These are phyloP conservation scores for Glonium stellatum DNA, from an alignment of 495 filamentous ascomycete species.

Conservation along the genomic window DNA sequence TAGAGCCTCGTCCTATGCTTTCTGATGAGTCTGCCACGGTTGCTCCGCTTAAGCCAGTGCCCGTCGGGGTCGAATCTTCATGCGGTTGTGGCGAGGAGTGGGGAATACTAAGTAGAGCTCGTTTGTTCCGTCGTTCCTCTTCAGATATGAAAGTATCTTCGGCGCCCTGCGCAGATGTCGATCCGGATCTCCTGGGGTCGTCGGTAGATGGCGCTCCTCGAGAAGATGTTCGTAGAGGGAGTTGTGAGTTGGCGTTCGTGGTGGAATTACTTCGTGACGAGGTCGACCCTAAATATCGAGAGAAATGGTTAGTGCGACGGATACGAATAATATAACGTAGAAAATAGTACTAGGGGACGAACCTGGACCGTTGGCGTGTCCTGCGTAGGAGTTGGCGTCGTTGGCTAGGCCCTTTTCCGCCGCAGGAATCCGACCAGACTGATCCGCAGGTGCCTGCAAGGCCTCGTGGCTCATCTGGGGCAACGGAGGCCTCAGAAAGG, in stretches of 20 bases:
- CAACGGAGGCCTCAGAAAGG: constrained; percentile 13
- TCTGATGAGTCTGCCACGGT: constrained; percentile 54
- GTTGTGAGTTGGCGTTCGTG: constrained; percentile 6
- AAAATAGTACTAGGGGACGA: constrained; percentile 6
- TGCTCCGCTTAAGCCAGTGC: constrained; percentile 58
- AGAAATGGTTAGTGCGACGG: background rate
- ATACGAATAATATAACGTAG: background rate
- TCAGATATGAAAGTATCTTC: constrained; percentile 10
- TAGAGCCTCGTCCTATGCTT: constrained; percentile 57
- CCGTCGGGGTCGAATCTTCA: constrained; percentile 22
- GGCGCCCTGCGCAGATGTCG: constrained; percentile 14
- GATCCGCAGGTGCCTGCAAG: constrained; percentile 36
- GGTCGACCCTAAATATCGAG: background rate
- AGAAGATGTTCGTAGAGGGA: constrained; percentile 24
- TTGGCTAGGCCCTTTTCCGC: constrained; percentile 25
- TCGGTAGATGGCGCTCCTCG: constrained; percentile 20
- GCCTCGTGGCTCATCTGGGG: constrained; percentile 47
- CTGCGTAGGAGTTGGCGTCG: background rate
- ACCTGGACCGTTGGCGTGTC: constrained; percentile 24
- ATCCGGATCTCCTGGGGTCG: constrained; percentile 11
- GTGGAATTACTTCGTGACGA: constrained; percentile 1
- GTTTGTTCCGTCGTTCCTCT: constrained; percentile 25
- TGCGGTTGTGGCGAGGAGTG: constrained; percentile 19
- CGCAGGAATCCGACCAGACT: constrained; percentile 11
- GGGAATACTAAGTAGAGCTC: constrained; percentile 28